Percentiles rank a stretch among this genome's conserved stretches.
Conservation (phyloP, 108 stramenopile species). For the Cylindrotheca fusiformis region DNA sequence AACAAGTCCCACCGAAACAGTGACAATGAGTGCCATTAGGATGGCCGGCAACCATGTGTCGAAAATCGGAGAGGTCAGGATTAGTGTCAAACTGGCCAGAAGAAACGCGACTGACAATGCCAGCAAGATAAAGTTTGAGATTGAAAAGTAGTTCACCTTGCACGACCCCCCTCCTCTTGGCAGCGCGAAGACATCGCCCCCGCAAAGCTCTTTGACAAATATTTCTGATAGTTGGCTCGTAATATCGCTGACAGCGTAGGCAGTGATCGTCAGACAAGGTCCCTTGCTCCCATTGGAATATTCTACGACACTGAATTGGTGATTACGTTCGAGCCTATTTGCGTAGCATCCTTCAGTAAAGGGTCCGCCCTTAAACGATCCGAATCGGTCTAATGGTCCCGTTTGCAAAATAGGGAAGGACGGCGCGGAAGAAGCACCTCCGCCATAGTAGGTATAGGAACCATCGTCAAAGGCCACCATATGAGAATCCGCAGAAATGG, state of each 20-base stretch:
- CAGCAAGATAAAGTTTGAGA: not conserved
- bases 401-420: conserved; percentile 58
- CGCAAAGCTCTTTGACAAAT: not conserved
- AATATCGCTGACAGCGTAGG: conserved; percentile 29
- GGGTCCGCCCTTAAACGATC: conserved; percentile 21
- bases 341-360: conserved; percentile 51
- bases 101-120: not conserved
- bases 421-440: conserved; percentile 18
- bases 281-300: conserved; percentile 22
- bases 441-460: conserved; percentile 46
- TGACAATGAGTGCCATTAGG: not conserved
- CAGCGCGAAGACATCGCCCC: not conserved
- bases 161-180: not conserved
- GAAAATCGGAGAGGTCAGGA: not conserved
- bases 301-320: conserved; percentile 50
- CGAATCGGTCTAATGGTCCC: conserved; percentile 47
- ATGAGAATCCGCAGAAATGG: conserved; percentile 47
- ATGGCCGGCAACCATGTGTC: not conserved
- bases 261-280: conserved; percentile 34
- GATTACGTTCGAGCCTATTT: conserved; percentile 38
- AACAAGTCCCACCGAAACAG: not conserved
- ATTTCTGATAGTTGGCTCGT: not conserved
- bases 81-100: not conserved
- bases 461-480: conserved; percentile 68
- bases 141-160: not conserved